phyloP scores from a whole-genome alignment of 1,284 basidiomycete genomes.

The Microstroma glucosiphilum region DNA sequence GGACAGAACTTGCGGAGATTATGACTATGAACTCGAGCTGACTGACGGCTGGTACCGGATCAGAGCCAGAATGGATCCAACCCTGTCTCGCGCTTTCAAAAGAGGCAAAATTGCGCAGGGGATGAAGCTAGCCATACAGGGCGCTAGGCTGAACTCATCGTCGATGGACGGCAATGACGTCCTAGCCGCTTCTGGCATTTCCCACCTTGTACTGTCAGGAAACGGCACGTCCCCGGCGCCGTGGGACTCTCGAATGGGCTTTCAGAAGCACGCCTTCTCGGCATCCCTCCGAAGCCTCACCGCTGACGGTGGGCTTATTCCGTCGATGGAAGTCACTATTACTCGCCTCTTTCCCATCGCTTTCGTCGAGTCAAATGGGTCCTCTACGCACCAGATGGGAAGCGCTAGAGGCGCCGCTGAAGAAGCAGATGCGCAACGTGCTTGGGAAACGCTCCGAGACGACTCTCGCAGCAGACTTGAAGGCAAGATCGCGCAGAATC shows the following conservation, averaged over 20 bases:
- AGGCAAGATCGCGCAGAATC: constrained; percentile 47
- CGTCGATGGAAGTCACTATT: constrained; percentile 70
- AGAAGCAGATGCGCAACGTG: constrained; percentile 58
- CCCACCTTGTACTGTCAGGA: constrained; percentile 65
- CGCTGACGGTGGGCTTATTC: constrained; percentile 71
- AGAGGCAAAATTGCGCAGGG: constrained; percentile 67
- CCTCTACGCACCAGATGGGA: constrained; percentile 2
- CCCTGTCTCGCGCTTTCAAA: constrained; percentile 65
- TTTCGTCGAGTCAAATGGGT: constrained; percentile 47
- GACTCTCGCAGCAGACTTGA: constrained; percentile 54
- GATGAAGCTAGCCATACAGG: constrained; percentile 72
- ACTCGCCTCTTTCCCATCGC: constrained; percentile 57
- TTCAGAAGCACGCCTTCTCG: constrained; percentile 61
- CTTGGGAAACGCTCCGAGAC: constrained; percentile 67
- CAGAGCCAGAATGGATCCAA: constrained; percentile 66
- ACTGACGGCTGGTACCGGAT: constrained; percentile 96
- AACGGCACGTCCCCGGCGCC: constrained; percentile 78
- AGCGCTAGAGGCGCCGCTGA: constrained; percentile 59
- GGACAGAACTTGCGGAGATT: background rate
- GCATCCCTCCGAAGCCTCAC: constrained; percentile 73
- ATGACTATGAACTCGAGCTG: constrained; percentile 61
- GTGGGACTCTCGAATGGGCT: constrained; percentile 84
- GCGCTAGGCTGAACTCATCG: constrained; percentile 57
- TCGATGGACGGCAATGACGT: constrained; percentile 67
- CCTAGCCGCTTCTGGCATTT: constrained; percentile 67